Evolutionary conservation across 2,329 filamentous ascomycete genomes (phyloP), one percentile per base, ranked within the genome.

Genomic region (Penicillium sp.): DNA sequence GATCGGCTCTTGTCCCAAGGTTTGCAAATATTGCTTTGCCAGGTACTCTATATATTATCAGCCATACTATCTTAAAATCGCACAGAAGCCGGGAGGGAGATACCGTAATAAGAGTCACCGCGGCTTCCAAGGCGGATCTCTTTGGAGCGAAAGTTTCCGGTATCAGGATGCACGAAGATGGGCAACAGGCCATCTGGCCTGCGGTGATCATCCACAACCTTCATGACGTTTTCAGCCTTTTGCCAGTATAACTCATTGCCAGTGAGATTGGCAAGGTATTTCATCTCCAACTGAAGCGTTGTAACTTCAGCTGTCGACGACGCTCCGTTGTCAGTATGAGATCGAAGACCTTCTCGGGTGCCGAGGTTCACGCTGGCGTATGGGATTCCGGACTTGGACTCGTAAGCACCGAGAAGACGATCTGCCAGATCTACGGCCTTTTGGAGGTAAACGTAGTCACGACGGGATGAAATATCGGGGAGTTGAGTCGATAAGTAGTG

Each of bases 11-110:
- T 90, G 79, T 67, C 87, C 84, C 54, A 88, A 88, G 16, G 92
- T 96, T 71, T 96, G 92, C 16, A 95, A 79, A 69, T 95, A 96
- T 71, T 96, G 92, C 75, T 96, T 97, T 76, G 96, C 94, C 42
- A 97, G 82, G 70, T 96, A 96, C 74, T 97, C 89, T 73, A 41
- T 13, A 42, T 20, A 30, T 25, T 7, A n/a, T 14, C 16, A 28
- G 31, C 8, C 8, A 9, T 9, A 3, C n/a, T 16, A 0, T 3
- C n/a, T 8, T 35, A 8, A 4, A 16, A 35, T 14, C 2, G 5
- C 8, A 16, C 6, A 8, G 1, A 8, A 16, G 33, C 8, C n/a
- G n/a, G 10, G 9, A 11, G 16, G 7, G 11, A 9, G 10, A 44
- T 63, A 74, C 71, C 79, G 74, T 97, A 97, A 75, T 96, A 96